Conservation (phyloP, 139 green algal genomes). For the Closterium sp. region DNA sequence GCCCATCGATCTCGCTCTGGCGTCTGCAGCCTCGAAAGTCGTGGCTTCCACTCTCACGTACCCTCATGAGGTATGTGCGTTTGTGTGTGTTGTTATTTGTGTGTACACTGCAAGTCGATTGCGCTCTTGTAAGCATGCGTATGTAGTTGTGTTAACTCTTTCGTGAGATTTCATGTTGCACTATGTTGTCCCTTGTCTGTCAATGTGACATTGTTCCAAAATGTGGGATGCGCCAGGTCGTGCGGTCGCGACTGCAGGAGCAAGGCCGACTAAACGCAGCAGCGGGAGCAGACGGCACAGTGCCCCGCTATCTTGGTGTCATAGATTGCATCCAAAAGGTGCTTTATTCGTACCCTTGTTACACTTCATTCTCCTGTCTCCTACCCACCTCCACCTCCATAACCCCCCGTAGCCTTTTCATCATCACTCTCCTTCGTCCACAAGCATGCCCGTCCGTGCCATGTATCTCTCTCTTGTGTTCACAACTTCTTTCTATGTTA, state of each 20-base stretch:
- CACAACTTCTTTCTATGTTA: too few species aligned
- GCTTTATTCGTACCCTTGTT: not conserved
- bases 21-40: conserved; percentile 85
- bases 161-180: too few species aligned
- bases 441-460: too few species aligned
- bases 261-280: conserved; percentile 16
- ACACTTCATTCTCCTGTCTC: too few species aligned
- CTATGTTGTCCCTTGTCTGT: too few species aligned
- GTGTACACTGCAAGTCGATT: too few species aligned
- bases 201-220: too few species aligned
- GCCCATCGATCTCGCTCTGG: conserved; percentile 69
- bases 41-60: conserved; percentile 92
- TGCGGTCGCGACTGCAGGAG: conserved; percentile 89
- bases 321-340: conserved; percentile 23
- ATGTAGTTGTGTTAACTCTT: too few species aligned
- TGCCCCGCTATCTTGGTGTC: conserved; percentile 16
- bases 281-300: not conserved
- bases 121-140: too few species aligned
- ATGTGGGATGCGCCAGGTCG: conserved; percentile 55
- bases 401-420: too few species aligned
- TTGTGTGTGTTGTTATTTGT: conserved; percentile 36
- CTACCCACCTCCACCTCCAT: not conserved
- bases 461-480: not conserved
- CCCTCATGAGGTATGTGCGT: conserved; percentile 82
- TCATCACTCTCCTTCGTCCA: too few species aligned